These are phyloP conservation scores for Amylostereum areolatum DNA, from an alignment of 1,284 basidiomycete species.

Conservation along the genomic window DNA sequence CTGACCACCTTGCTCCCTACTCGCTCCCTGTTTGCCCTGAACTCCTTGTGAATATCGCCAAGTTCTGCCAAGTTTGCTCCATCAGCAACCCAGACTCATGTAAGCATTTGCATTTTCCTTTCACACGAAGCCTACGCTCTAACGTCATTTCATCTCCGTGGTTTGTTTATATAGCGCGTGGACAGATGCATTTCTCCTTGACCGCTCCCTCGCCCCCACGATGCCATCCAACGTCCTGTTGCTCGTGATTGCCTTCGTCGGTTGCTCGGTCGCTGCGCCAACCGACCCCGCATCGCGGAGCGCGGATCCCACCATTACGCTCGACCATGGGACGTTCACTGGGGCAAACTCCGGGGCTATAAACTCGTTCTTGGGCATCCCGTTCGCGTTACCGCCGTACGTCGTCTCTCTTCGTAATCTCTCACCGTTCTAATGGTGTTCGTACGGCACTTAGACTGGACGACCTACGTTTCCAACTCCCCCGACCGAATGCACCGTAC, in stretches of 20 bases:
- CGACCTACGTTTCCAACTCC: conserved; percentile 3
- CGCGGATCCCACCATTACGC: conserved; percentile 8
- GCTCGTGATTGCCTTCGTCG: neutral
- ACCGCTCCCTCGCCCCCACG: too few relatives aligned
- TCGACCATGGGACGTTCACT: conserved; percentile 15
- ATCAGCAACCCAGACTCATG: too few relatives aligned
- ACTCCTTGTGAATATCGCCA: too few relatives aligned
- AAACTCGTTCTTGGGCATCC: conserved; percentile 43
- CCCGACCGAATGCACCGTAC: neutral
- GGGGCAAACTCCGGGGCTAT: conserved; percentile 15
- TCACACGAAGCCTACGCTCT: too few relatives aligned
- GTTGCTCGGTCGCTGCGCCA: neutral
- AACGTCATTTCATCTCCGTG: too few relatives aligned
- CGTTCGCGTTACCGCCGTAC: conserved; percentile 41
- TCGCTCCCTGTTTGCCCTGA: too few relatives aligned
- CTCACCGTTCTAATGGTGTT: neutral
- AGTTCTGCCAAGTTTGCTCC: too few relatives aligned
- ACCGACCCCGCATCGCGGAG: neutral
- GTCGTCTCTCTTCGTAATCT: conserved; percentile 6
- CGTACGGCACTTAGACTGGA: neutral
- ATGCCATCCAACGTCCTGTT: too few relatives aligned
- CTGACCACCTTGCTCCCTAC: too few relatives aligned
- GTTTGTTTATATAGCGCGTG: too few relatives aligned
- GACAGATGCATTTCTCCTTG: too few relatives aligned
- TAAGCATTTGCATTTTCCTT: too few relatives aligned